Base-by-base conservation (phyloP, 2,329 filamentous ascomycete genomes). In the Eutypa lata region DNA sequence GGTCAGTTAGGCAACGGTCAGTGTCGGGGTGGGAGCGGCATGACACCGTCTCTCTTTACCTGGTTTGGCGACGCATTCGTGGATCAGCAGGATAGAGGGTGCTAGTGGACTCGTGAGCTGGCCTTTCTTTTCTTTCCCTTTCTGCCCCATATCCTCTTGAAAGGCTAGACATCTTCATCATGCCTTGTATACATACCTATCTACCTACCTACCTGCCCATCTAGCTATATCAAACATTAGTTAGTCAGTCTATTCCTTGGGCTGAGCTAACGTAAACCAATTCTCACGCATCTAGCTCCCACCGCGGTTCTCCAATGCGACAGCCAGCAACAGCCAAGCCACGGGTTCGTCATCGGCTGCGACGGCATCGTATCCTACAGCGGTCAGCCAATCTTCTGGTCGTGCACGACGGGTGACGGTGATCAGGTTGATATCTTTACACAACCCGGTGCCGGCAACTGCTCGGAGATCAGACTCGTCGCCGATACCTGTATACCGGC, bases 241-340 rank as follows among this genome's bases (percentile, higher is more conserved):
- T n/a, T n/a, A n/a, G n/a, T n/a, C n/a, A n/a, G n/a, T n/a, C n/a
- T n/a, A n/a, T n/a, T n/a, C n/a, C n/a, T n/a, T n/a, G n/a, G n/a
- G n/a, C n/a, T 26, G 33, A 2, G 19, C 48, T 31, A 24, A 28
- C 42, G 14, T 62, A 54, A 64, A 50, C 28, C 47, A 35, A 33
- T 11, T n/a, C 7, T 7, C 45, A n/a, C 14, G 16, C 38, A 26
- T 7, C 53, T 56, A 80, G 77, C 77, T 40, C 76, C 79, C 0
- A 83, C 82, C 1, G 76, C 74, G 26, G 80, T 85, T 47, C 80
- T 83, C 54, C 83, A 87, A 63, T 87, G 86, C 60, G 84, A 88
- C 58, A 57, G 62, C 19, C 78, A 79, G 46, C 78, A 78, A 13
- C 57, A 62, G 14, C 76, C 80, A 10, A 76, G 73, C 22, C 63